phyloP scores from a whole-genome alignment of 129 eudicot genomes.

The Tagetes patula region DNA sequence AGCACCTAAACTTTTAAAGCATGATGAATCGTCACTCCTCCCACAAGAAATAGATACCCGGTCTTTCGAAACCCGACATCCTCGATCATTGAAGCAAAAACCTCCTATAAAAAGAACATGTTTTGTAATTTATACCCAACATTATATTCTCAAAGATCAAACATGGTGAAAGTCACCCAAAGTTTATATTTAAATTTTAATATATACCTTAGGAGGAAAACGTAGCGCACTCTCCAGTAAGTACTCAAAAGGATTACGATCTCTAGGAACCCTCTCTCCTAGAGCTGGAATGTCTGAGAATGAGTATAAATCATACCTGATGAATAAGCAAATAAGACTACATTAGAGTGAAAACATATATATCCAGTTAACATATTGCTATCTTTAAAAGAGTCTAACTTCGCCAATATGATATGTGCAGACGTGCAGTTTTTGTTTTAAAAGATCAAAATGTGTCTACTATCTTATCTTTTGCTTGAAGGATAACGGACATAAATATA shows the following conservation, averaged over 20 bases:
- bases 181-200: neutral
- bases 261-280: slow-evolving; percentile 89
- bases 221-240: slow-evolving; percentile 90
- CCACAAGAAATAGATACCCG: slow-evolving; percentile 89
- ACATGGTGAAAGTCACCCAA: neutral
- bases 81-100: slow-evolving; percentile 81
- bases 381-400: neutral
- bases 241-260: slow-evolving; percentile 88
- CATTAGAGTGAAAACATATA: neutral
- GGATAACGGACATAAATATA: neutral
- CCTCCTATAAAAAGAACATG: slow-evolving; percentile 42
- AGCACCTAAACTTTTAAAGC: slow-evolving; percentile 60
- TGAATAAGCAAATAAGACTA: neutral
- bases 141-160: neutral
- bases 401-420: neutral
- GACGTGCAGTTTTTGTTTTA: neutral
- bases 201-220: slow-evolving; percentile 82
- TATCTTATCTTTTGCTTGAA: neutral
- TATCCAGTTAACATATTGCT: neutral
- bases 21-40: slow-evolving; percentile 82
- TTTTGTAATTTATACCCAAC: neutral
- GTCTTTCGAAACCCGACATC: slow-evolving; percentile 92
- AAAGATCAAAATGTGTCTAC: slow-evolving; percentile 1
- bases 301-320: slow-evolving; percentile 88
- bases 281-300: slow-evolving; percentile 81